Base-by-base conservation (phyloP, 306 rosid genomes). In the Quercus mongolica region DNA sequence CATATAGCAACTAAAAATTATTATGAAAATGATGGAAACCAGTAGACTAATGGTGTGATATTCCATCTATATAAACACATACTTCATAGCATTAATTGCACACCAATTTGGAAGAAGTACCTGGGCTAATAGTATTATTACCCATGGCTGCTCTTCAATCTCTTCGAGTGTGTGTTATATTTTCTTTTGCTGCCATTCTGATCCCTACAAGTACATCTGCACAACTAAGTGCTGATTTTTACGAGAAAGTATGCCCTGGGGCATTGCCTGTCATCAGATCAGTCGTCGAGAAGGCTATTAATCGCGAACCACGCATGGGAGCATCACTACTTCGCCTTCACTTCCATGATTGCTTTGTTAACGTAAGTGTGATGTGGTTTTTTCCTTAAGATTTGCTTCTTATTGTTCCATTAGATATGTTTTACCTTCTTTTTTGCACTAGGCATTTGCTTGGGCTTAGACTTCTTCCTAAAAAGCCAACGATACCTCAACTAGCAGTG, bases 261-360 rank as follows among this genome's bases (percentile, higher is more conserved):
- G 89, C 86, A 44, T 54, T 86, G 52, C 86, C 78, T 4, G 10
- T 26, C 62, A 80, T 86, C 28, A 69, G 55, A 58, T 20, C 56
- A 15, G 31, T 86, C 13, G 83, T 86, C 80, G 5, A 44, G 17
- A 15, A 9, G 23, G 89, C 85, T 52, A 83, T 86, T 25, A 8
- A 0, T 18, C 78, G 73, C 21, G 85, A 86, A 68, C 69, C 4
- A 17, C 89, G 87, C 33, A 74, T 74, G 15, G 89, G 89, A n/a
- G 89, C 88, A 2, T 87, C 88, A 17, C 77, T 87, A 21, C 81
- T 87, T 5, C 90, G 90, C 49, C 70, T 87, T 68, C 90, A 87
- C 63, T 87, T 87, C 73, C 90, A 87, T 55, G 90, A 87, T 46
- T 87, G 90, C 75, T 87, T 87, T 64, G 90, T 87, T n/a, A 87